phyloP scores from a whole-genome alignment of 345 rosid species.

The Fremontodendron californicum region DNA sequence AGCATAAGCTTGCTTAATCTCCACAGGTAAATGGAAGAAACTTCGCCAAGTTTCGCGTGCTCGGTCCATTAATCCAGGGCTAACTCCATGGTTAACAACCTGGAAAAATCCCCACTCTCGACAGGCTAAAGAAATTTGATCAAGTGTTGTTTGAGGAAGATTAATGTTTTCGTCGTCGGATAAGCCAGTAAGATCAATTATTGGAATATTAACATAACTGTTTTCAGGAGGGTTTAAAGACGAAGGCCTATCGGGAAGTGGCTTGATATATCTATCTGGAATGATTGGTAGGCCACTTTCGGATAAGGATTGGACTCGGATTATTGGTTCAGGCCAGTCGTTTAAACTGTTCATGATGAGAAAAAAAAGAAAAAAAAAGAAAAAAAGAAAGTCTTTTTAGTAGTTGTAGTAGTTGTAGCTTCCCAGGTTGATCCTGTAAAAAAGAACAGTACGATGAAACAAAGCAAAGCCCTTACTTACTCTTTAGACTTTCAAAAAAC shows the following conservation, averaged over 20 bases:
- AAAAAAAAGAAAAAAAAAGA: background rate
- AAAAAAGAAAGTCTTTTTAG: background rate
- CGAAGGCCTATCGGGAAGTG: constrained; percentile 56
- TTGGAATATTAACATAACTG: constrained; percentile 49
- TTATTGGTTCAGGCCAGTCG: constrained; percentile 94
- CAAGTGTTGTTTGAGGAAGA: constrained; percentile 19
- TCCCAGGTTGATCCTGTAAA: no score
- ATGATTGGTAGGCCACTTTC: constrained; percentile 42
- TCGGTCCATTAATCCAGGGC: constrained; percentile 55
- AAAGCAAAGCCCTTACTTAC: background rate
- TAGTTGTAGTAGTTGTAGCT: no score
- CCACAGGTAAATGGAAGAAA: constrained; percentile 74
- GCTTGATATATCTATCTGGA: constrained; percentile 79
- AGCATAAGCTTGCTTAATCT: constrained; percentile 54
- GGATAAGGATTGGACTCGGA: constrained; percentile 87
- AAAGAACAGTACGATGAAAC: background rate
- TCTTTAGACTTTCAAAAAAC: background rate
- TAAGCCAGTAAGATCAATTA: constrained; percentile 60
- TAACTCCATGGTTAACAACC: constrained; percentile 77
- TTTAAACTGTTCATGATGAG: constrained; percentile 41
- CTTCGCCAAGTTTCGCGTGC: constrained; percentile 65
- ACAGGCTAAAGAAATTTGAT: constrained; percentile 50
- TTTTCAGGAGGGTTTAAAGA: no score
- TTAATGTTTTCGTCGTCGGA: constrained; percentile 21
- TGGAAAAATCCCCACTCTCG: constrained; percentile 93